Conservation (phyloP, 2,329 filamentous ascomycete species). For the Dactylellina leptospora region DNA sequence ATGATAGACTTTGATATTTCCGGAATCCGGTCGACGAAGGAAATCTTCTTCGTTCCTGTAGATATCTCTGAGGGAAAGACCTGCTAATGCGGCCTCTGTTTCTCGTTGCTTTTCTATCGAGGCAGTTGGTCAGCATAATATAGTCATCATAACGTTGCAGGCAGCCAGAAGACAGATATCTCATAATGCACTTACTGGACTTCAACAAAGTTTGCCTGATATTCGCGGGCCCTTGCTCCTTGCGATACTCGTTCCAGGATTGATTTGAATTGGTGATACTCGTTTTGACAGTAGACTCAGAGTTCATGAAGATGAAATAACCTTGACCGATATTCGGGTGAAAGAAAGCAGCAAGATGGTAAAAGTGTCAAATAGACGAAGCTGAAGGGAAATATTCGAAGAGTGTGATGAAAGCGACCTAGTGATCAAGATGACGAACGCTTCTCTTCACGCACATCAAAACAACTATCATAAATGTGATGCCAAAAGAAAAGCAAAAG, state of each 20-base stretch:
- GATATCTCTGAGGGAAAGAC: not conserved
- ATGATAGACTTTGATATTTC: slow-evolving; percentile 11
- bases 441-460: no score
- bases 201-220: slow-evolving; percentile 1
- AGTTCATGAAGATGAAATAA: slow-evolving; percentile 5
- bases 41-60: slow-evolving; percentile 12
- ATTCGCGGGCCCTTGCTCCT: not conserved
- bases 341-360: not conserved
- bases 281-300: not conserved
- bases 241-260: not conserved
- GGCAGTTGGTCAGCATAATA: not conserved
- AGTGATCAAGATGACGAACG: not conserved
- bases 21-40: not conserved
- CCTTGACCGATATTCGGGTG: not conserved
- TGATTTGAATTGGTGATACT: not conserved
- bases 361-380: not conserved
- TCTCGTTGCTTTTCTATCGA: slow-evolving; percentile 2
- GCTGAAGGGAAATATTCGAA: no score
- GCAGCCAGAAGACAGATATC: not conserved
- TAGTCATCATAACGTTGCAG: not conserved
- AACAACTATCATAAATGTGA: not conserved
- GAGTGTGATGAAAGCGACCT: not conserved
- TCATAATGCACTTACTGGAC: not conserved
- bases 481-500: not conserved
- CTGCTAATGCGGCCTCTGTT: not conserved